Conservation (phyloP, 1,139 yeast genomes). For the Candida gigantensis region DNA sequence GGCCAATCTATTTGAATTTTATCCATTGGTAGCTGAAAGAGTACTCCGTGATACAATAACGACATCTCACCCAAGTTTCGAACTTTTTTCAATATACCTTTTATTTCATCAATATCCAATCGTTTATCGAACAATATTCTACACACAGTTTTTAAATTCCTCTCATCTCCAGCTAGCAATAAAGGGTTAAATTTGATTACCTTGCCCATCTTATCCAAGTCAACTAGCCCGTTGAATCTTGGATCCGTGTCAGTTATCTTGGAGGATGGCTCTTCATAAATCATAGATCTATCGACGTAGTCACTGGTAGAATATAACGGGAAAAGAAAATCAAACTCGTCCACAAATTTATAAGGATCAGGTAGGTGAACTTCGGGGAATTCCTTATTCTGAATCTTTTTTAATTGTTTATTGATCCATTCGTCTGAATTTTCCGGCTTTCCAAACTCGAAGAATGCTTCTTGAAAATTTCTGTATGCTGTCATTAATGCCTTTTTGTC, state of each 20-base stretch:
- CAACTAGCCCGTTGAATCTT: constrained; percentile 6
- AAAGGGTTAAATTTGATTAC: constrained; percentile 11
- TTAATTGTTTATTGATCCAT: constrained; percentile 1
- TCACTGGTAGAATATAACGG: constrained; percentile 7
- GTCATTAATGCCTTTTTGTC: too few species aligned
- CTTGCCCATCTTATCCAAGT: constrained; percentile 10
- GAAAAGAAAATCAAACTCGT: constrained; percentile 9
- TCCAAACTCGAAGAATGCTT: constrained; percentile 1
- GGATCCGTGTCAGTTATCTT: constrained; percentile 4
- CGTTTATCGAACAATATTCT: not conserved
- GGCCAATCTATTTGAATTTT: too few species aligned
- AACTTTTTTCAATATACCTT: constrained; percentile 1
- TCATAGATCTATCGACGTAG: constrained; percentile 5
- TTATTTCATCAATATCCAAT: constrained; percentile 1
- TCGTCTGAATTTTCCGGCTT: not conserved
- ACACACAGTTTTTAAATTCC: constrained; percentile 1
- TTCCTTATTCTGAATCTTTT: not conserved
- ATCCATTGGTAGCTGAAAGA: too few species aligned
- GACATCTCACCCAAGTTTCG: constrained; percentile 7
- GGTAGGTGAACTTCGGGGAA: constrained; percentile 1
- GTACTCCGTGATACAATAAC: too few species aligned
- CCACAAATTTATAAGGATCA: constrained; percentile 2
- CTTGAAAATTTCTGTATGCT: constrained; percentile 2
- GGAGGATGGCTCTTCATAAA: not conserved
- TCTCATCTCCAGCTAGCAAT: constrained; percentile 9